These are phyloP conservation scores for Phyllosticta citriasiana DNA, from an alignment of 2,329 filamentous ascomycete genomes.

Conservation along the genomic window DNA sequence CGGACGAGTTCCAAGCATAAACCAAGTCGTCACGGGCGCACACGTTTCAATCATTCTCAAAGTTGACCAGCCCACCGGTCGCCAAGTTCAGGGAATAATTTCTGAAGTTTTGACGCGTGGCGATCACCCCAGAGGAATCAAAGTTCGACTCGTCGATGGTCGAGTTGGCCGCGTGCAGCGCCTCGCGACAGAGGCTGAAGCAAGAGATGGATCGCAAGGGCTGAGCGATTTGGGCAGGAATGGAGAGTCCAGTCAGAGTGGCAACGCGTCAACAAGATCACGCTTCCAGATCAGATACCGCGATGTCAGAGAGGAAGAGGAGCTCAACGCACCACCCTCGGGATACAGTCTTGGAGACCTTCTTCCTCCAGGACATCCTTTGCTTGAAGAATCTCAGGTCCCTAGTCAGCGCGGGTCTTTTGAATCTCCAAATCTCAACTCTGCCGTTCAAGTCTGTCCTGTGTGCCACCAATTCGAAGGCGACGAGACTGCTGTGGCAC, in stretches of 20 bases:
- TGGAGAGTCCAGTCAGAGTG: constrained; percentile 13
- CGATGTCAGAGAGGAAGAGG: constrained; percentile 10
- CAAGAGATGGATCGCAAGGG: constrained; percentile 18
- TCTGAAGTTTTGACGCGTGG: constrained; percentile 60
- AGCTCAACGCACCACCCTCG: not conserved
- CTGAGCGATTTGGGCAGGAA: constrained; percentile 18
- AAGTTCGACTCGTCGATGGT: constrained; percentile 62
- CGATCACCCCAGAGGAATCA: constrained; percentile 69
- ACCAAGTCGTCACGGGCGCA: constrained; percentile 50
- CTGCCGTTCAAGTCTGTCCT: constrained; percentile 42
- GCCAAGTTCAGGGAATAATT: constrained; percentile 57
- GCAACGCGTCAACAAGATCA: not conserved
- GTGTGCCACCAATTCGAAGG: constrained; percentile 58
- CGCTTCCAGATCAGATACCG: constrained; percentile 9
- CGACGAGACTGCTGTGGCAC: constrained; percentile 56
- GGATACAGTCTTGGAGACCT: constrained; percentile 7
- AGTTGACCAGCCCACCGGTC: constrained; percentile 63
- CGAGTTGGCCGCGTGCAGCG: constrained; percentile 64
- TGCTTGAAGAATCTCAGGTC: constrained; percentile 1
- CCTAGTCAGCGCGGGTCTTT: constrained; percentile 18
- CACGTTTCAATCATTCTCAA: constrained; percentile 66
- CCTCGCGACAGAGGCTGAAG: constrained; percentile 32
- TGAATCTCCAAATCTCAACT: constrained; percentile 15
- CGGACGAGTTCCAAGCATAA: constrained; percentile 18
- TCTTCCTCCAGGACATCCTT: constrained; percentile 4